These are phyloP conservation scores for Colletotrichum musae DNA, from an alignment of 2,329 filamentous ascomycete species.

Conservation along the genomic window DNA sequence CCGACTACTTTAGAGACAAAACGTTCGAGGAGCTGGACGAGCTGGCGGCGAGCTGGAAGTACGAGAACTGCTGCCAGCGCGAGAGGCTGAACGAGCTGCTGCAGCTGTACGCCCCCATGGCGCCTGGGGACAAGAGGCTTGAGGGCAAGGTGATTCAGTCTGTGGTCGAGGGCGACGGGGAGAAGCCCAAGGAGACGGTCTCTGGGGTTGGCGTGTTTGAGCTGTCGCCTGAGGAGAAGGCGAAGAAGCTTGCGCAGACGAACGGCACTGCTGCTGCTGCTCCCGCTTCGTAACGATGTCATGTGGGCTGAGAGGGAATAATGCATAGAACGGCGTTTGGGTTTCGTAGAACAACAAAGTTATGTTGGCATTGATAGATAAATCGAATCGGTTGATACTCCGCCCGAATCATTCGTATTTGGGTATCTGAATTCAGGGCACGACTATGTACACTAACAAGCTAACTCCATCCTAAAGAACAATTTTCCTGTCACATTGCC, in stretches of 20 bases:
- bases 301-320: neutral
- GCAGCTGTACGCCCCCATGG: slow-evolving; percentile 45
- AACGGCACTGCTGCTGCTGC: slow-evolving; percentile 14
- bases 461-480: neutral
- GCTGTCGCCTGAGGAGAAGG: slow-evolving; percentile 46
- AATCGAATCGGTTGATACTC: no score
- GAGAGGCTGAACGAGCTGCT: slow-evolving; percentile 59
- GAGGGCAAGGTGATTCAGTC: slow-evolving; percentile 48
- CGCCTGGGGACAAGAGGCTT: slow-evolving; percentile 42
- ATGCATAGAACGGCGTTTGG: slow-evolving; percentile 24
- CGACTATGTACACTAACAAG: no score
- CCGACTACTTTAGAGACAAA: slow-evolving; percentile 59
- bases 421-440: no score
- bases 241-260: slow-evolving; percentile 34
- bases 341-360: neutral
- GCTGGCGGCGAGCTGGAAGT: slow-evolving; percentile 63
- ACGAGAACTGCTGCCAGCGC: slow-evolving; percentile 65
- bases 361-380: no score
- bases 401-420: no score
- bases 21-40: slow-evolving; percentile 60
- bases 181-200: slow-evolving; percentile 41
- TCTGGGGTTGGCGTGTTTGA: slow-evolving; percentile 50
- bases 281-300: slow-evolving; percentile 3
- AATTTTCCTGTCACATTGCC: neutral
- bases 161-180: slow-evolving; percentile 16